Evolutionary conservation across 164 flowering plant genomes (phyloP), one percentile per base, ranked within the genome.

Genomic region (Paratinospora sagittata): DNA sequence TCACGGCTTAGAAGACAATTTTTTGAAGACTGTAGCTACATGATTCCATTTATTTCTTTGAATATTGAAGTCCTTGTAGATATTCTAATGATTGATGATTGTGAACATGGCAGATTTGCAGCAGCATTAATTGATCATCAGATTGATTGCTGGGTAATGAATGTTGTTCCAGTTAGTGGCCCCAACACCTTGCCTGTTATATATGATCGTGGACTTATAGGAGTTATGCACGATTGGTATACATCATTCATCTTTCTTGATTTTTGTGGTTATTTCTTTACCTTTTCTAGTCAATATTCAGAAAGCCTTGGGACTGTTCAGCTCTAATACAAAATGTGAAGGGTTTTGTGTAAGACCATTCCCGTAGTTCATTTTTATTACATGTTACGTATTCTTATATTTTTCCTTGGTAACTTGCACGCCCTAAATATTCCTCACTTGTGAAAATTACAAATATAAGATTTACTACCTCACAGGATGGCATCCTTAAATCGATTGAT

Each of bases 171-270:
- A 61, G 83, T 86, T 61, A 87, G 89, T 65, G 92, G 91, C 12
- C 81, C 86, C 70, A 90, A 93, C 70, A 90, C 96, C 24, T 82
- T 93, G 78, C 97, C 97, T 70, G 89, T 93, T 27, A 87, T 93
- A 66, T 89, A 82, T 79, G 98, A 93, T 63, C 95, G 97, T n/a
- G 98, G 98, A 63, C 90, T 93, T 61, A 76, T 91, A 2, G 97
- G 97, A 77, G 96, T 90, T 64, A 82, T 83, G 85, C 98, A 93
- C 84, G 98, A 93, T 73, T 91, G 97, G 97, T 89, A 89, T 68
- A 70, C 26, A 41, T 41, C 65, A 26, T 52, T 63, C 47, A 52
- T 64, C n/a, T 71, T 17, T 68, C 30, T 23, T 36, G 17, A 30
- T 36, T 8, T 65, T 43, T 45, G 14, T 19, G 43, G 33, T 39